A percentile compares a stretch with the other conserved stretches of the same genome.
These are phyloP conservation scores for Xylaria sp. DNA, from an alignment of 2,329 filamentous ascomycete species.

Conservation along the genomic window DNA sequence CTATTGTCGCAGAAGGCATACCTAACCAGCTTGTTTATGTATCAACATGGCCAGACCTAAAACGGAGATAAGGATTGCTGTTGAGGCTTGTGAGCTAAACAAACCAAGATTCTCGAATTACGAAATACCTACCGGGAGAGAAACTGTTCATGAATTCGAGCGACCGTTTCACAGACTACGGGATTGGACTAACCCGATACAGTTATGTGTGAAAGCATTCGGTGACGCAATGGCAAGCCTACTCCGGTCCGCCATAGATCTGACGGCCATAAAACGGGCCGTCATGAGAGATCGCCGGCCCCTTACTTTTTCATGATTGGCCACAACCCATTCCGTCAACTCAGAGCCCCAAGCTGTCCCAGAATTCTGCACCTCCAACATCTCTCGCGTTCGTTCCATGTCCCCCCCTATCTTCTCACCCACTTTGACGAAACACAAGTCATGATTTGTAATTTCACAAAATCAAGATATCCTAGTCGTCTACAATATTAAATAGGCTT, in stretches of 20 bases:
- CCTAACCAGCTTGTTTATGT: too few species aligned
- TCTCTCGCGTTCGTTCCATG: neutral
- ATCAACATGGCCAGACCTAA: too few species aligned
- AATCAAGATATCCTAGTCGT: neutral
- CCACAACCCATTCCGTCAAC: neutral
- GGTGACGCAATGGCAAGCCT: neutral
- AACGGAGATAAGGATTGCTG: too few species aligned
- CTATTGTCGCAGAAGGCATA: too few species aligned
- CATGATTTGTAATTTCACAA: neutral
- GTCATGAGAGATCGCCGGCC: neutral
- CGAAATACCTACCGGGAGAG: too few species aligned
- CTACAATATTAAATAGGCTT: neutral
- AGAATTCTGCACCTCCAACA: constrained; percentile 1
- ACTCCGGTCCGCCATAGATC: neutral
- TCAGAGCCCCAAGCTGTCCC: neutral
- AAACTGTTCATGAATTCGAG: neutral
- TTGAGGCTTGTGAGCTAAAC: too few species aligned
- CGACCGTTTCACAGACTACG: too few species aligned
- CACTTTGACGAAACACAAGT: neutral
- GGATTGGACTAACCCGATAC: too few species aligned
- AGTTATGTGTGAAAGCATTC: too few species aligned
- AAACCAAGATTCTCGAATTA: neutral
- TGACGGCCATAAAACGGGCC: neutral
- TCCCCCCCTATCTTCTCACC: neutral
- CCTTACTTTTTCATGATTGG: neutral